phyloP scores from a whole-genome alignment of 495 filamentous ascomycete genomes.

The Stereocaulon alpinum region DNA sequence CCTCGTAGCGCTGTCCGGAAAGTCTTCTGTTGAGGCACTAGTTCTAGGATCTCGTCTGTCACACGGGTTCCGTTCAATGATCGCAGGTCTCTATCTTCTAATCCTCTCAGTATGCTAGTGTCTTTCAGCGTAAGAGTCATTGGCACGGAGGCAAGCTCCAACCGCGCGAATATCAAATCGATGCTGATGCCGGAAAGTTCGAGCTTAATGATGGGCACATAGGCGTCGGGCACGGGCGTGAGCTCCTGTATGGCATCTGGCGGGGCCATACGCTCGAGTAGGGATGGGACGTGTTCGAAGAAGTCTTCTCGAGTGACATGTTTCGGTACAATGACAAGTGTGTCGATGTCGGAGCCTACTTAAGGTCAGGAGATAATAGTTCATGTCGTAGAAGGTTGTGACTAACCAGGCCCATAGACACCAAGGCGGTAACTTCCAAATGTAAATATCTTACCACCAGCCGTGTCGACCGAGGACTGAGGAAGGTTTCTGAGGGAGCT shows the following conservation, averaged over 20 bases:
- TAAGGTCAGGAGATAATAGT: constrained; percentile 1
- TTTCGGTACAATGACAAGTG: constrained; percentile 79
- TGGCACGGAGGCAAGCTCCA: constrained; percentile 61
- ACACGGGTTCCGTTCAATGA: constrained; percentile 90
- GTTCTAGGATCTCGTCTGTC: constrained; percentile 76
- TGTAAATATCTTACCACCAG: constrained; percentile 84
- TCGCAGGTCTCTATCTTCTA: constrained; percentile 76
- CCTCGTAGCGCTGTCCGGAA: constrained; percentile 81
- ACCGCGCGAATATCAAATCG: constrained; percentile 83
- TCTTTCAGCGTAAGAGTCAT: constrained; percentile 64
- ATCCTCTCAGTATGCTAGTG: constrained; percentile 70
- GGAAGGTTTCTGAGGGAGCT: constrained; percentile 60
- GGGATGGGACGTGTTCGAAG: constrained; percentile 71
- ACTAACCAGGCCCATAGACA: constrained; percentile 75
- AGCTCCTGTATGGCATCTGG: constrained; percentile 72
- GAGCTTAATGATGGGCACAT: constrained; percentile 93
- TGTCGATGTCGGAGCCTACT: constrained; percentile 90
- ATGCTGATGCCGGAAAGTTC: constrained; percentile 84
- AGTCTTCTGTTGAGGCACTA: constrained; percentile 79
- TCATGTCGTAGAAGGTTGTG: not conserved
- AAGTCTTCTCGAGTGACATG: constrained; percentile 82
- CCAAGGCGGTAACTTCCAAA: constrained; percentile 91
- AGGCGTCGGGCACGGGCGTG: constrained; percentile 77
- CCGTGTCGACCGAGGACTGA: constrained; percentile 61
- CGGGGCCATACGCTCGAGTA: constrained; percentile 63